Evolutionary conservation across 2,329 filamentous ascomycete species (phyloP).

Genomic region (Fusarium sacchari): DNA sequence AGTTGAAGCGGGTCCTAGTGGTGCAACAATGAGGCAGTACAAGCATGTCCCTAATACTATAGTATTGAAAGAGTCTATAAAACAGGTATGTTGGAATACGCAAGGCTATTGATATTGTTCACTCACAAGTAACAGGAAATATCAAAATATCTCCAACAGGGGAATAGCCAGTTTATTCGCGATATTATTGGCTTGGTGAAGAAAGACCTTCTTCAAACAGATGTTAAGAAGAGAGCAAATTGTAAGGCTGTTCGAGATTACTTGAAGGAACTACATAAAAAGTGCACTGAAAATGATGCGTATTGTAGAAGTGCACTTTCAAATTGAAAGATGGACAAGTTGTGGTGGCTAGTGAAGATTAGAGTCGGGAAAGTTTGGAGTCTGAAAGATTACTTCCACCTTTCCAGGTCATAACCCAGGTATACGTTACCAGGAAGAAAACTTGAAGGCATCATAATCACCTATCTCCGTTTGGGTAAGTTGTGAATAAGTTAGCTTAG

Average conservation of each 20-base stretch:
- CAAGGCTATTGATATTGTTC: fast-evolving
- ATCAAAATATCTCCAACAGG: neutral
- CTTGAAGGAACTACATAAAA: neutral
- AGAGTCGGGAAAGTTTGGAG: neutral
- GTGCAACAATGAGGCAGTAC: neutral
- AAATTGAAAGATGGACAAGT: neutral
- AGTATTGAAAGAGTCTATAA: neutral
- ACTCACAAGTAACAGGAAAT: neutral
- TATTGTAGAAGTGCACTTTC: neutral
- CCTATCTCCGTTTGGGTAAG: neutral
- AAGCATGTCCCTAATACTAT: neutral
- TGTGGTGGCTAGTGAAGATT: too few species aligned
- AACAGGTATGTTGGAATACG: neutral
- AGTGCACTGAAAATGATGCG: neutral
- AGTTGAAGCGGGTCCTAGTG: fast-evolving
- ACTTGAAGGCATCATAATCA: neutral
- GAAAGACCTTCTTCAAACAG: neutral
- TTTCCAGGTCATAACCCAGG: neutral
- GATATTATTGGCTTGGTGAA: neutral
- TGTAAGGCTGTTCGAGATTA: neutral
- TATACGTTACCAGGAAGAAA: neutral
- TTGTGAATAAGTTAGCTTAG: neutral
- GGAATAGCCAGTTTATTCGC: neutral
- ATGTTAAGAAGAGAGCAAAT: neutral
- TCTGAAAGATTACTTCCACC: neutral